These are phyloP conservation scores for Globisporangium spinosum DNA, from an alignment of 352 stramenopile species.

Conservation along the genomic window DNA sequence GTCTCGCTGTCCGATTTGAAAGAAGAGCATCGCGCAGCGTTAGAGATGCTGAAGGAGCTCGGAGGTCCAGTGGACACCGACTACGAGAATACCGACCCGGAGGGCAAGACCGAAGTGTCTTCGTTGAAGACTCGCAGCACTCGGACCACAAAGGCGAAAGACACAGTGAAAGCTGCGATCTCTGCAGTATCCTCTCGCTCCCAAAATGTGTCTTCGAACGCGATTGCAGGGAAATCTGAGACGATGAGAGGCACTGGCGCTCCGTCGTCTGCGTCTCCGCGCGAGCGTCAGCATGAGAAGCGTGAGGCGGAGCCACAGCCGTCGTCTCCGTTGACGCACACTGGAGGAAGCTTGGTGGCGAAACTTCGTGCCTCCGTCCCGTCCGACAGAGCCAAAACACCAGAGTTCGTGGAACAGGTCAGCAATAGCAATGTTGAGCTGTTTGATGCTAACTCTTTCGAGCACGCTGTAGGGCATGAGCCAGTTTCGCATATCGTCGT, in stretches of 20 bases:
- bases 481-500: not conserved
- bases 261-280: not conserved
- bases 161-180: not conserved
- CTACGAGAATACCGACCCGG: conserved; percentile 23
- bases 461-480: not conserved
- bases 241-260: not conserved
- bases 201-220: not conserved
- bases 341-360: conserved; percentile 39
- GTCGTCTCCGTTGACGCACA: conserved; percentile 2
- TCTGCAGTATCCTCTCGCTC: not conserved
- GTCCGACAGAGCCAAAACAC: conserved; percentile 27
- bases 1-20: conserved; percentile 72
- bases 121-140: not conserved
- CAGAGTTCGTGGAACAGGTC: not conserved
- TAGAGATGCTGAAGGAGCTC: conserved; percentile 71
- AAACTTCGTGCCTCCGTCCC: conserved; percentile 49
- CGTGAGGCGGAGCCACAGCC: not conserved
- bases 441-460: not conserved
- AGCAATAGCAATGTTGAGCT: not conserved
- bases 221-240: not conserved
- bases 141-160: conserved; percentile 1
- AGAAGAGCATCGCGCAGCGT: conserved; percentile 65
- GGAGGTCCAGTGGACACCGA: conserved; percentile 52
- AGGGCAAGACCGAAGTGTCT: conserved; percentile 1
- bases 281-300: not conserved